phyloP scores from a whole-genome alignment of 1,139 yeast species.

The Yamadazyma diospyri region DNA sequence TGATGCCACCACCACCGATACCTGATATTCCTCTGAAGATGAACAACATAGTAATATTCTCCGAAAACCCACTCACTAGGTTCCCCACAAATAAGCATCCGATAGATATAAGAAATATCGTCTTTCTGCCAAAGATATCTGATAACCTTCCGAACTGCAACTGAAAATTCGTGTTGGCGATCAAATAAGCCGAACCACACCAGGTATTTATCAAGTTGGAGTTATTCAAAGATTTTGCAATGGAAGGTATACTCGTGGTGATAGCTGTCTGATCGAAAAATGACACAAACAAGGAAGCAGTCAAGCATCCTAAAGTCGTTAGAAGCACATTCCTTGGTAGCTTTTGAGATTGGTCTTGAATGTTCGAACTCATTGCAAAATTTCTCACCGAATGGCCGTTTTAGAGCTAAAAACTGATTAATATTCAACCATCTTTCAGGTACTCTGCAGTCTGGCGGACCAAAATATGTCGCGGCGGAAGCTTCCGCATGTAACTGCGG shows the following conservation, averaged over 20 bases:
- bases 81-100: constrained; percentile 34
- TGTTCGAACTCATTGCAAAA: constrained; percentile 2
- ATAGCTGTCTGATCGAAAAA: constrained; percentile 41
- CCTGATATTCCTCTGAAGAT: constrained; percentile 44
- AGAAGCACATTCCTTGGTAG: constrained; percentile 12
- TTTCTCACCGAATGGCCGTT: not conserved
- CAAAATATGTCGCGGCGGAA: too few species aligned
- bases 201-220: constrained; percentile 37
- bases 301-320: constrained; percentile 13
- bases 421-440: too few species aligned
- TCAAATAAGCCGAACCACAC: constrained; percentile 46
- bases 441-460: too few species aligned
- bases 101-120: constrained; percentile 31
- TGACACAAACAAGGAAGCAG: constrained; percentile 26
- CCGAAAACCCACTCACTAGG: constrained; percentile 40
- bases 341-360: constrained; percentile 14
- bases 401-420: too few species aligned
- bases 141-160: constrained; percentile 40
- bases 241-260: constrained; percentile 40
- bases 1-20: constrained; percentile 44
- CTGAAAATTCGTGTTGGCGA: constrained; percentile 45
- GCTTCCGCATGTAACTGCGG: too few species aligned
- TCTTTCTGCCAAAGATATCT: constrained; percentile 44
- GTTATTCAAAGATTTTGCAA: constrained; percentile 35
- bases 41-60: constrained; percentile 33